Percentiles rank a stretch among this genome's conserved stretches.
Conservation (phyloP, 345 rosid species). For the Cardamine chenopodiifolia region DNA sequence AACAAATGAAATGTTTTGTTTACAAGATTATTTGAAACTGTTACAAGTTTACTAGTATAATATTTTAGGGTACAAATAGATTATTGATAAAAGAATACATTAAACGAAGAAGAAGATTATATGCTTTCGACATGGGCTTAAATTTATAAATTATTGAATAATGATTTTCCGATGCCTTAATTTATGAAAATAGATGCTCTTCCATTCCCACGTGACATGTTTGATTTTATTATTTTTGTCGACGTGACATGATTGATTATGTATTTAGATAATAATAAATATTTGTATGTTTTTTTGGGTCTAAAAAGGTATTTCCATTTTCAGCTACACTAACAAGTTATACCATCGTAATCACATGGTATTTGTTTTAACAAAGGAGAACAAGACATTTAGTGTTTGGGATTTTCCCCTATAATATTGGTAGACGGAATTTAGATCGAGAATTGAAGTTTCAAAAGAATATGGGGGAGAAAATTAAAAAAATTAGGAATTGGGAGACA, state of each 20-base stretch:
- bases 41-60: background rate
- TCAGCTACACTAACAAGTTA: slow-evolving; percentile 24
- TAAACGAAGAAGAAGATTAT: slow-evolving; percentile 35
- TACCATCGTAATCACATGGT: slow-evolving; percentile 23
- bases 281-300: background rate
- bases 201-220: slow-evolving; percentile 29
- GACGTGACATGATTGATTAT: slow-evolving; percentile 10
- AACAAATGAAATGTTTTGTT: background rate
- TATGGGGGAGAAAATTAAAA: background rate
- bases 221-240: background rate
- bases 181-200: slow-evolving; percentile 39
- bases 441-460: background rate
- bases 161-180: slow-evolving; percentile 37
- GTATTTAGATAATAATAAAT: background rate
- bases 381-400: background rate
- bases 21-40: background rate
- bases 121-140: slow-evolving; percentile 35
- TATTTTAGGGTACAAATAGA: background rate
- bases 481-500: background rate
- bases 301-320: slow-evolving; percentile 10
- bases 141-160: slow-evolving; percentile 1
- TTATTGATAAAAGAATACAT: background rate
- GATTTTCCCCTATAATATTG: background rate
- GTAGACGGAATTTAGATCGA: background rate
- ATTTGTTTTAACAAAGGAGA: slow-evolving; percentile 3